phyloP scores from a whole-genome alignment of 768 basidiomycete species.

The Suillus placidus region DNA sequence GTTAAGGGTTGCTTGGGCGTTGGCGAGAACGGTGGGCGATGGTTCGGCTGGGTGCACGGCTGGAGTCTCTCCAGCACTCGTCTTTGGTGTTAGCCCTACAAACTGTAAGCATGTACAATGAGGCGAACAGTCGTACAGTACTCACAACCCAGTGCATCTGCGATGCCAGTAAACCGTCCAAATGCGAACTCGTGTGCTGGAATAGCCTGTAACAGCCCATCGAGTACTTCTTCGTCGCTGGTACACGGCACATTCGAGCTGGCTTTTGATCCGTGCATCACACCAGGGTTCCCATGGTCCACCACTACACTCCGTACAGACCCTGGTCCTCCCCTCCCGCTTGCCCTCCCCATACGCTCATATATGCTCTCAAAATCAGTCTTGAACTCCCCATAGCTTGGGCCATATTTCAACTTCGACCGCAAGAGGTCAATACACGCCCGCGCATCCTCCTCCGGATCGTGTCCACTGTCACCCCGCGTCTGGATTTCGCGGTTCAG shows the following conservation, averaged over 20 bases:
- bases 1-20: conserved; percentile 57
- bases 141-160: conserved; percentile 83
- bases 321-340: conserved; percentile 42
- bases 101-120: neutral
- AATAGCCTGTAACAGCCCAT: conserved; percentile 61
- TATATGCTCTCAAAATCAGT: conserved; percentile 87
- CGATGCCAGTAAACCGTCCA: conserved; percentile 80
- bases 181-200: conserved; percentile 80
- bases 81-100: conserved; percentile 66
- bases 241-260: conserved; percentile 75
- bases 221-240: conserved; percentile 76
- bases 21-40: conserved; percentile 36
- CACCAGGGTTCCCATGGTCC: conserved; percentile 81
- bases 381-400: conserved; percentile 85
- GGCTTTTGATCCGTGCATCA: conserved; percentile 86
- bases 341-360: conserved; percentile 72
- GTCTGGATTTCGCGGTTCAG: conserved; percentile 87
- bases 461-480: conserved; percentile 83
- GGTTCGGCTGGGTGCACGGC: conserved; percentile 32
- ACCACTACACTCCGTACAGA: conserved; percentile 67
- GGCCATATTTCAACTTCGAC: conserved; percentile 77
- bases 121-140: conserved; percentile 13
- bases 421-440: conserved; percentile 84
- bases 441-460: conserved; percentile 92
- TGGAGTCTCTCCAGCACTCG: conserved; percentile 39